Base-by-base conservation (phyloP, 495 filamentous ascomycete genomes). In the Aspergillus olivimuriae region DNA sequence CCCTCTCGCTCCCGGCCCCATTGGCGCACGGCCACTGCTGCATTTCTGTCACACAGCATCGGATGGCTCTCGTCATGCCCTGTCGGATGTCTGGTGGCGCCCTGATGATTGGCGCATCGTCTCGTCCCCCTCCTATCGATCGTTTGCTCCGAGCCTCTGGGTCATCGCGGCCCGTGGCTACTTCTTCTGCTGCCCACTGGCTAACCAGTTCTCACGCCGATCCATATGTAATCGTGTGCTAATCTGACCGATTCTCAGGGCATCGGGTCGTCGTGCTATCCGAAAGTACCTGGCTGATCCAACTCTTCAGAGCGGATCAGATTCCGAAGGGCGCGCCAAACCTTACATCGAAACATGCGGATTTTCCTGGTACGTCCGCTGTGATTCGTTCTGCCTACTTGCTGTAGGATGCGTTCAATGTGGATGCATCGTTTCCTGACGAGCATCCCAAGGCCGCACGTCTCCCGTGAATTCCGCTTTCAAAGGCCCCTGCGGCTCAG, bases 261-360 rank as follows among this genome's bases (percentile, higher is more conserved):
- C 24, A 5, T 6, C 11, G 5, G 24, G 5, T 28, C 5, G 5
- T 11, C 5, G 24, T 28, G 11, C 23, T 17, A 28, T 6, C 24
- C 24, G 11, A 11, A 28, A 5, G 11, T 28, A 28, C 24, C 12
- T 17, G 20, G 16, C 31, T 33, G 39, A 11, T 28, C 12, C 21
- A 21, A 32, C 19, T 22, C 15, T 17, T 31, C 26, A 32, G 21
- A 17, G 15, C 20, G 14, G 15, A 40, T 7, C 17, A 26, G 26
- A 34, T 17, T 21, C 24, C 11, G 26, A 41, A 6, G 11, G 17
- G 19, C 17, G 5, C 2, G n/a, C 14, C 39, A 15, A 28, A 38
- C 17, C 42, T 50, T 44, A 17, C 24, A 20, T 40, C n/a, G 21
- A 34, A 52, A 50, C 34, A 58, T 58, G 55, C 50, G 37, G 19